These are phyloP conservation scores for Epichloe brachyelytri DNA, from an alignment of 2,329 filamentous ascomycete species.

Conservation along the genomic window DNA sequence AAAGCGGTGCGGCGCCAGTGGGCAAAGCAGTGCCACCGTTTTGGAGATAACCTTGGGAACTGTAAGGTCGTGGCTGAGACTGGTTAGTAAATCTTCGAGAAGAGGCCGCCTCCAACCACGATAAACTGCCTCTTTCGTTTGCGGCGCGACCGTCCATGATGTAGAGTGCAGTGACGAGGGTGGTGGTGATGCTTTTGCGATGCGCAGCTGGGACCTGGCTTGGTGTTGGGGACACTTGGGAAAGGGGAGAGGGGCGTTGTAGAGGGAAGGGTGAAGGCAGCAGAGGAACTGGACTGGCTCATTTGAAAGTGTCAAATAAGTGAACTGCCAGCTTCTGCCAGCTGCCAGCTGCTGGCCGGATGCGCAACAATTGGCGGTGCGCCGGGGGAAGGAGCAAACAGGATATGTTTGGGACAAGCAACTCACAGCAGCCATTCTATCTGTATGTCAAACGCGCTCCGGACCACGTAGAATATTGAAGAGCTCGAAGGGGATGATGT, in stretches of 20 bases:
- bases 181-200: not conserved
- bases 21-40: conserved; percentile 46
- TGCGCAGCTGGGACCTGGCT: not conserved
- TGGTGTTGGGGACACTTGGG: not conserved
- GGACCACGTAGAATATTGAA: conserved; percentile 4
- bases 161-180: not conserved
- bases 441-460: conserved; percentile 15
- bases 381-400: conserved; percentile 4
- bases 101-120: not conserved
- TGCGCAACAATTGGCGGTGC: conserved; percentile 2
- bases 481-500: conserved; percentile 1
- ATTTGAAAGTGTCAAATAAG: not conserved
- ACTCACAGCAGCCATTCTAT: conserved; percentile 33
- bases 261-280: conserved; percentile 9
- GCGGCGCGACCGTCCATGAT: conserved; percentile 3
- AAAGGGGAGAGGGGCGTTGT: conserved; percentile 5
- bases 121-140: not conserved
- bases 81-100: conserved; percentile 12
- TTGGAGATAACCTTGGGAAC: conserved; percentile 45
- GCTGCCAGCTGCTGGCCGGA: conserved; percentile 1
- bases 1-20: conserved; percentile 48
- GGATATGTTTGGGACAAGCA: conserved; percentile 5
- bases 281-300: not conserved
- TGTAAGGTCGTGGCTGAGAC: conserved; percentile 30
- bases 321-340: conserved; percentile 2